These are phyloP conservation scores for Dendrothele bispora DNA, from an alignment of 768 basidiomycete species.

Conservation along the genomic window DNA sequence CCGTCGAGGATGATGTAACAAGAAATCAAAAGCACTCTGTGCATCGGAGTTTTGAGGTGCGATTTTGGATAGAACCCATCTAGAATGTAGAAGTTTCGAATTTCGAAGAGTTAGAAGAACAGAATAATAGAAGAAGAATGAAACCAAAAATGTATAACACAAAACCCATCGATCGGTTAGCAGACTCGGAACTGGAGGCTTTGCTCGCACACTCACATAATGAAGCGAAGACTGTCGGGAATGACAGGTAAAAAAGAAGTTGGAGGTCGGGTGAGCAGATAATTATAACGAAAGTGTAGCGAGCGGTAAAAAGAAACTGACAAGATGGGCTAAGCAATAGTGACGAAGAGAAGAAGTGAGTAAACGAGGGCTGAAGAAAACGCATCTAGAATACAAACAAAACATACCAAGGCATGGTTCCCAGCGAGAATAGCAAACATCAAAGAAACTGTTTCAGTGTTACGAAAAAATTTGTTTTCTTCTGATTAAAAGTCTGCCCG, in stretches of 20 bases:
- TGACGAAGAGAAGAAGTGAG: not conserved
- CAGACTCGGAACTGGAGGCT: no score
- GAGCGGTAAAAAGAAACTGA: slow-evolving; percentile 29
- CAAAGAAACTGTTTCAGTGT: slow-evolving; percentile 39
- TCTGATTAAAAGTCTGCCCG: no score
- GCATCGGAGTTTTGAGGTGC: slow-evolving; percentile 41
- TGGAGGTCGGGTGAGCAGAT: no score
- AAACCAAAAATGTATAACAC: no score
- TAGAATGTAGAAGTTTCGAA: slow-evolving; percentile 29
- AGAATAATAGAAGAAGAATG: no score
- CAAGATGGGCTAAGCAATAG: slow-evolving; percentile 52
- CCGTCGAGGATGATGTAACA: slow-evolving; percentile 76
- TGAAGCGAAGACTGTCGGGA: slow-evolving; percentile 57
- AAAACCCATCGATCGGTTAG: no score
- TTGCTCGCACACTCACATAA: no score
- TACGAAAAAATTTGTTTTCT: no score
- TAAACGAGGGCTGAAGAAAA: not conserved
- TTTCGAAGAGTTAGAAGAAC: no score
- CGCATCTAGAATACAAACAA: no score
- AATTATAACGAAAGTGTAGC: not conserved
- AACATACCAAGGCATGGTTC: slow-evolving; percentile 69
- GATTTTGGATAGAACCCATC: slow-evolving; percentile 60
- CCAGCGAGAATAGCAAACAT: slow-evolving; percentile 69
- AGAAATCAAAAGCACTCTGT: slow-evolving; percentile 60
- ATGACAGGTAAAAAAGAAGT: no score